phyloP scores from a whole-genome alignment of 306 rosid genomes.

The Vigna trinervia region DNA sequence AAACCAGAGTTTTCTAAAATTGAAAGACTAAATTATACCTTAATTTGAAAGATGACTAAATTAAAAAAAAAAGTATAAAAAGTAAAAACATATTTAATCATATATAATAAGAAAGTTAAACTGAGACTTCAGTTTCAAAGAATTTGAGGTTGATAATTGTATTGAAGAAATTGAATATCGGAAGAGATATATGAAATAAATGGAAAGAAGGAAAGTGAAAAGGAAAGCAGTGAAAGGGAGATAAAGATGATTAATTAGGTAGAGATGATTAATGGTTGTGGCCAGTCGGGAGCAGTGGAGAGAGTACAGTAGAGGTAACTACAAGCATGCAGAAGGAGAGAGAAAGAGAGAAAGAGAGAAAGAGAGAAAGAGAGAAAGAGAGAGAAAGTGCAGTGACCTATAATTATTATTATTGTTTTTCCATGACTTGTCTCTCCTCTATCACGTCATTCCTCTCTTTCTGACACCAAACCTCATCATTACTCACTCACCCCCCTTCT shows the following conservation, averaged over 20 bases:
- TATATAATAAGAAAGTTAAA: too few relatives aligned
- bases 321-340: constrained; percentile 6
- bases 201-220: too few relatives aligned
- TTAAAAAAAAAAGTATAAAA: too few relatives aligned
- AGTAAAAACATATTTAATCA: too few relatives aligned
- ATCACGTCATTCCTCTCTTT: constrained; percentile 57
- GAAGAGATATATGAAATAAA: too few relatives aligned
- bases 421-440: constrained; percentile 35
- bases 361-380: not conserved
- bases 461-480: constrained; percentile 45
- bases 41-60: too few relatives aligned
- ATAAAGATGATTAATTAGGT: not conserved
- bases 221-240: not conserved
- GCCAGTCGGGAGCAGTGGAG: not conserved
- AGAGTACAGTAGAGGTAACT: not conserved
- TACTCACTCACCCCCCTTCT: constrained; percentile 45
- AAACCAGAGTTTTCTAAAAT: too few relatives aligned
- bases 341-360: too few relatives aligned
- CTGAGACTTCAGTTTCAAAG: too few relatives aligned
- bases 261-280: not conserved
- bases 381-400: not conserved
- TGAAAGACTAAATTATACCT: too few relatives aligned
- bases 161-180: too few relatives aligned
- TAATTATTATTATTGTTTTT: not conserved
- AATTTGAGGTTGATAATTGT: too few relatives aligned